Evolutionary conservation across 257 asterid species (phyloP).

Genomic region (Jaltomata sinuosa): DNA sequence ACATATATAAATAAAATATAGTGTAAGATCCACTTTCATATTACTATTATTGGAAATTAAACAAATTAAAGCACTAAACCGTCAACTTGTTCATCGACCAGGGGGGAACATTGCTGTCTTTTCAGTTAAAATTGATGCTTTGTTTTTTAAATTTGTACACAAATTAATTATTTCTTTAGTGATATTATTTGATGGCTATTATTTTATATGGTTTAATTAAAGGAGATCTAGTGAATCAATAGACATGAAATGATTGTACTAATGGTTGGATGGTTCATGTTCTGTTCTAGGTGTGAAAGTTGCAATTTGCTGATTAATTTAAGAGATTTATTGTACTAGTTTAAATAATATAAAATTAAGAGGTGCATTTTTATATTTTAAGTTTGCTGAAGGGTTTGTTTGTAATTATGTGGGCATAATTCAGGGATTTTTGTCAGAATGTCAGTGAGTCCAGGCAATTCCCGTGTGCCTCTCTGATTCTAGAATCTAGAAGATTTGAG

Average conservation of each 20-base stretch:
- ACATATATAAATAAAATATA: background rate
- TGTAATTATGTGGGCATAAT: background rate
- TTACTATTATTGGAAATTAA: background rate
- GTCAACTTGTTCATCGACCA: background rate
- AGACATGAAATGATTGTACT: background rate
- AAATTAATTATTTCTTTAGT: background rate
- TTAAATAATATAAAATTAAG: background rate
- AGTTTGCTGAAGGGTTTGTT: background rate
- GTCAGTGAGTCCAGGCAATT: conserved; percentile 10
- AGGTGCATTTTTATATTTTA: background rate
- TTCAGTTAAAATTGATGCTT: background rate
- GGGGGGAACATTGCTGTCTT: background rate
- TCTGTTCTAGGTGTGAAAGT: conserved; percentile 6
- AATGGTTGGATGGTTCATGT: background rate
- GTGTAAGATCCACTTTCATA: background rate
- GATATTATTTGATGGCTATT: background rate
- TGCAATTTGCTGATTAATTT: background rate
- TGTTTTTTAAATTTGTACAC: background rate
- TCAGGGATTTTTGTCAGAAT: background rate
- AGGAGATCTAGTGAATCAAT: conserved; percentile 6
- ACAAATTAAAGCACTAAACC: background rate
- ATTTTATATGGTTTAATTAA: background rate
- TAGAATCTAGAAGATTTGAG: background rate
- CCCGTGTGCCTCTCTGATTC: background rate
- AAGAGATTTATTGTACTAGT: background rate